Conservation (phyloP, 345 rosid species). For the Eucalyptus polyanthemos region DNA sequence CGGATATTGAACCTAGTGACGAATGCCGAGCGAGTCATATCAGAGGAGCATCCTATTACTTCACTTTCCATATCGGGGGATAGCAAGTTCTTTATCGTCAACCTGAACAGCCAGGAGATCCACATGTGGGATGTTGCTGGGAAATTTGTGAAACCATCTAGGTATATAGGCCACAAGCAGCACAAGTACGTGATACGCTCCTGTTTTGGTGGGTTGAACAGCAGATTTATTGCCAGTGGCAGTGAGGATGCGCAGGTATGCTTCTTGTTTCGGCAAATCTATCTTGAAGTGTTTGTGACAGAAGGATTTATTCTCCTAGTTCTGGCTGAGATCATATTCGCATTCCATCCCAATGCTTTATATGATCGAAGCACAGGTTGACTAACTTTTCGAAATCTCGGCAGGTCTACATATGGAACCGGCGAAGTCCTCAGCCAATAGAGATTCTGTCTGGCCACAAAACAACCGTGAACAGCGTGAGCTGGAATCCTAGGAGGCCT, state of each 20-base stretch:
- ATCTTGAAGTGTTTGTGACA: background rate
- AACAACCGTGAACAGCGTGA: slow-evolving; percentile 76
- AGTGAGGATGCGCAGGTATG: slow-evolving; percentile 74
- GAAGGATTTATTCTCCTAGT: background rate
- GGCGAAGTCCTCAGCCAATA: slow-evolving; percentile 31
- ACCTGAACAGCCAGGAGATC: slow-evolving; percentile 79
- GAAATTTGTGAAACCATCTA: slow-evolving; percentile 41
- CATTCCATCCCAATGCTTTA: background rate
- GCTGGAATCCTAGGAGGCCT: slow-evolving; percentile 77
- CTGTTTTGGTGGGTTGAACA: slow-evolving; percentile 78
- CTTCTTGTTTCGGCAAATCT: background rate
- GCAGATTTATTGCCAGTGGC: slow-evolving; percentile 82
- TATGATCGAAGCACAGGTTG: background rate
- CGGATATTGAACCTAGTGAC: slow-evolving; percentile 52
- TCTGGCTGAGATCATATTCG: background rate
- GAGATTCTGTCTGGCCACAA: slow-evolving; percentile 71
- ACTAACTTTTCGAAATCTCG: background rate
- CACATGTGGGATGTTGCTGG: slow-evolving; percentile 89
- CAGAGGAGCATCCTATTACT: slow-evolving; percentile 58
- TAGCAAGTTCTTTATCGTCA: slow-evolving; percentile 64
- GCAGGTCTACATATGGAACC: slow-evolving; percentile 86
- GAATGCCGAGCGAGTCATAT: slow-evolving; percentile 42
- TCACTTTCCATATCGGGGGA: slow-evolving; percentile 56
- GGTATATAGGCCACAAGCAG: slow-evolving; percentile 65
- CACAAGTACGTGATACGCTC: slow-evolving; percentile 72